Evolutionary conservation across 495 filamentous ascomycete species (phyloP), one percentile per base, ranked within the genome.

Genomic region (Hypoxylon subgilvum): DNA sequence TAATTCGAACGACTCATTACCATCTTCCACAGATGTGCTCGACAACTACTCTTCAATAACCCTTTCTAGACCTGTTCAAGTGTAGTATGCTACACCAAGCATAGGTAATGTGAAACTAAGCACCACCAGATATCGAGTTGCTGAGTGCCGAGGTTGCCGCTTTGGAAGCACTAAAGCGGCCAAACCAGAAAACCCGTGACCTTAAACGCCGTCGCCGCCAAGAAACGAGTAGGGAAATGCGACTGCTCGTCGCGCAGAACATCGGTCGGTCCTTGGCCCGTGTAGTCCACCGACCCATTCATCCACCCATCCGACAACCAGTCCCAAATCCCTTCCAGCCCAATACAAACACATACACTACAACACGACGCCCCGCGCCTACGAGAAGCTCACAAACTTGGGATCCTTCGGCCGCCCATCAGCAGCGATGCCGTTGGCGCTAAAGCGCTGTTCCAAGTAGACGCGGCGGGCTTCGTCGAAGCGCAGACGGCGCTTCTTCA

Each of bases 351-450:
- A 46, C 39, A 55, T 31, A 28, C 45, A 27, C 45, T 27, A 3
- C 3, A 3, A 27, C 23, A 27, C 23, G 23, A 27, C 17, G 10
- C 18, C 1, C n/a, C n/a, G n/a, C 14, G 10, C 21, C 21, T 69
- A 95, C 19, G 90, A 94, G 73, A 96, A 96, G 49, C 88, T 92
- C 8, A 96, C 90, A 69, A 96, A 95, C 78, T 96, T 96, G 51
- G 91, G 91, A 80, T 97, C 94, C 70, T 85, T 84, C 43, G 94
- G 94, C 66, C 84, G 74, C 27, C 95, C 94, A 72, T 97, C 95
- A 12, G 86, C 78, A 8, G 85, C 92, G 67, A 98, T 97, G 48
- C 88, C 87, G 65, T 96, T 90, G 68, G 85, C 90, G 62, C 81
- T 82, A 66, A 98, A 94, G 57, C 87, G 79, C 56, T 90, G 83